phyloP scores from a whole-genome alignment of 768 basidiomycete species.

The Tricholoma saponaceum region DNA sequence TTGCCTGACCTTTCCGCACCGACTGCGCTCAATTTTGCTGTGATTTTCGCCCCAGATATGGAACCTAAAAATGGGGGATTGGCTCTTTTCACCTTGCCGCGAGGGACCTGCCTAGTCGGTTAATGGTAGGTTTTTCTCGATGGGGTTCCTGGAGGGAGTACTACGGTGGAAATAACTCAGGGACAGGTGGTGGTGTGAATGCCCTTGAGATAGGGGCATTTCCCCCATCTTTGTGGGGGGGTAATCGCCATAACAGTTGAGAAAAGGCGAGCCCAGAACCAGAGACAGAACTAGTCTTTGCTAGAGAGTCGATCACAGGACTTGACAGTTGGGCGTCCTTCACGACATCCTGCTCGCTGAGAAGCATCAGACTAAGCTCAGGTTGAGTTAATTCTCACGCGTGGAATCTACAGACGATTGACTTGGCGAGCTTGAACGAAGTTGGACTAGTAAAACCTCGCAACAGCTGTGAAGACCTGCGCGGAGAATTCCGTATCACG shows the following conservation, averaged over 20 bases:
- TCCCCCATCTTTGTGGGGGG: not conserved
- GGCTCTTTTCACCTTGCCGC: not conserved
- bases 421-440: too few relatives aligned
- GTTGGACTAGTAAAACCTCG: too few relatives aligned
- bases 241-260: not conserved
- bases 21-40: too few relatives aligned
- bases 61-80: too few relatives aligned
- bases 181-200: not conserved
- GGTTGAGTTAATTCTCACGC: too few relatives aligned
- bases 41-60: too few relatives aligned
- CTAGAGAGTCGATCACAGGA: not conserved
- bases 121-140: too few relatives aligned
- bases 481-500: too few relatives aligned
- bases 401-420: too few relatives aligned
- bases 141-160: not conserved
- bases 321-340: not conserved
- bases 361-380: too few relatives aligned
- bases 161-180: not conserved
- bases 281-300: not conserved
- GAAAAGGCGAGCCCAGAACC: not conserved
- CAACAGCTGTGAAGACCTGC: too few relatives aligned
- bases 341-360: too few relatives aligned
- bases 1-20: not conserved
- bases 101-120: not conserved
- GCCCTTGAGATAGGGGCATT: not conserved